These are phyloP conservation scores for Colletotrichum aenigma DNA, from an alignment of 2,329 filamentous ascomycete genomes.

Conservation along the genomic window DNA sequence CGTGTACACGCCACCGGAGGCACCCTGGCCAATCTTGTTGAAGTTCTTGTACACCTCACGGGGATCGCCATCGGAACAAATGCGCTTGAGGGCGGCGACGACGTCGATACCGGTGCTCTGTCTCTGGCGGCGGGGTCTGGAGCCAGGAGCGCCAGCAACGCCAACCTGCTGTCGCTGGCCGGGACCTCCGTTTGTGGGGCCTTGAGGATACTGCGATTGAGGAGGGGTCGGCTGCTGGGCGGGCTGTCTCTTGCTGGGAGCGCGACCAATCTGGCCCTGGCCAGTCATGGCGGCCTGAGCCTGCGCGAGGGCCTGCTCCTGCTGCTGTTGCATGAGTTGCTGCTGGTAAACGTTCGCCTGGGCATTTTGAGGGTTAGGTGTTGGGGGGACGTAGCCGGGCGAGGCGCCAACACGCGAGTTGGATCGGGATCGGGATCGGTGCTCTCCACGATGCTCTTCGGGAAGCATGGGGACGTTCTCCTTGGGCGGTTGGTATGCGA, in stretches of 20 bases:
- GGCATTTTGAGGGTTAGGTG: conserved; percentile 41
- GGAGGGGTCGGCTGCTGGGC: conserved; percentile 54
- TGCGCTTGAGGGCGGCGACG: conserved; percentile 80
- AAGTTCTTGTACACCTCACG: conserved; percentile 85
- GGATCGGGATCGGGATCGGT: conserved; percentile 60
- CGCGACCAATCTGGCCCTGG: conserved; percentile 73
- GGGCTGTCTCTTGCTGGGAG: conserved; percentile 73
- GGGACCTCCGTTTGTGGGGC: conserved; percentile 31
- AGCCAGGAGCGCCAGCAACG: conserved; percentile 33
- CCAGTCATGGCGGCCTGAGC: conserved; percentile 78
- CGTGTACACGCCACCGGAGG: conserved; percentile 93
- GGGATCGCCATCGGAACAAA: conserved; percentile 90
- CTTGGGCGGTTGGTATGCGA: conserved; percentile 53
- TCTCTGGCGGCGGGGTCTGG: conserved; percentile 75
- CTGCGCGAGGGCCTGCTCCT: conserved; percentile 81
- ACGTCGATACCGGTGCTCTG: conserved; percentile 86
- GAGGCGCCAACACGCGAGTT: conserved; percentile 65
- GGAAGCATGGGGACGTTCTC: conserved; percentile 65
- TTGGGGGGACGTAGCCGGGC: conserved; percentile 49
- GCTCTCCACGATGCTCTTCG: conserved; percentile 56
- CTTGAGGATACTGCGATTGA: conserved; percentile 47
- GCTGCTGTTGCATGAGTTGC: conserved; percentile 77
- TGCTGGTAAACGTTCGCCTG: conserved; percentile 62
- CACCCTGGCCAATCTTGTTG: conserved; percentile 96
- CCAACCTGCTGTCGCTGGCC: conserved; percentile 40